These are phyloP conservation scores for Voacanga thouarsii DNA, from an alignment of 257 asterid species.

Conservation along the genomic window DNA sequence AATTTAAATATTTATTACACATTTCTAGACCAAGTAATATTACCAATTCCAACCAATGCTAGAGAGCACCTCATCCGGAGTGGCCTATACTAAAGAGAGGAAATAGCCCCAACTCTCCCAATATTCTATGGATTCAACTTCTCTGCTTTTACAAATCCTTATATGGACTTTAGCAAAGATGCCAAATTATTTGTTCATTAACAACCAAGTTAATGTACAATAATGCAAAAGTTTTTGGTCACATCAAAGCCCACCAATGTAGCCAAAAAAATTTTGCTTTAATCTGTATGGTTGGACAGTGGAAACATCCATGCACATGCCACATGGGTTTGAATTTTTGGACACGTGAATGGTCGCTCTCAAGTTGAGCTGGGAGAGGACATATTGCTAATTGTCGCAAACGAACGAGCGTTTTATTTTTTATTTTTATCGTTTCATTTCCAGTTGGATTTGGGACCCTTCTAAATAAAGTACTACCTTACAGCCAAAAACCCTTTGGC, in stretches of 20 bases:
- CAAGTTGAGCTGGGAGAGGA: slow-evolving; percentile 14
- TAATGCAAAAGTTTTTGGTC: not conserved
- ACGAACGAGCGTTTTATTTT: not conserved
- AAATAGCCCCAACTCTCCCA: no score
- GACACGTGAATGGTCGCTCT: slow-evolving; percentile 25
- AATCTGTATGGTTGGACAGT: not conserved
- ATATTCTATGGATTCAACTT: not conserved
- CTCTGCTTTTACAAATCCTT: not conserved
- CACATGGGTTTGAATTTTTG: slow-evolving; percentile 1
- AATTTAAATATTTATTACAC: no score
- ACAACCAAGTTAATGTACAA: not conserved
- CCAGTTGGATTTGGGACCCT: slow-evolving; percentile 8
- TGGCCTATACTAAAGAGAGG: no score
- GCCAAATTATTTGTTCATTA: not conserved
- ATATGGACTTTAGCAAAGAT: not conserved
- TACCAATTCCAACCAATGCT: no score
- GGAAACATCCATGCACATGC: not conserved
- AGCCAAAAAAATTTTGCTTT: not conserved
- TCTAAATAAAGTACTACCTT: not conserved
- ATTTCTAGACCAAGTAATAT: no score
- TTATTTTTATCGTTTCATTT: not conserved
- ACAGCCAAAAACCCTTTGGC: not conserved
- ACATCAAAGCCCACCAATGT: not conserved
- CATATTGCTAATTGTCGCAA: not conserved
- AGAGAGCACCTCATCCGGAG: no score